phyloP scores from a whole-genome alignment of 345 rosid species.

The Hibiscus trionum region DNA sequence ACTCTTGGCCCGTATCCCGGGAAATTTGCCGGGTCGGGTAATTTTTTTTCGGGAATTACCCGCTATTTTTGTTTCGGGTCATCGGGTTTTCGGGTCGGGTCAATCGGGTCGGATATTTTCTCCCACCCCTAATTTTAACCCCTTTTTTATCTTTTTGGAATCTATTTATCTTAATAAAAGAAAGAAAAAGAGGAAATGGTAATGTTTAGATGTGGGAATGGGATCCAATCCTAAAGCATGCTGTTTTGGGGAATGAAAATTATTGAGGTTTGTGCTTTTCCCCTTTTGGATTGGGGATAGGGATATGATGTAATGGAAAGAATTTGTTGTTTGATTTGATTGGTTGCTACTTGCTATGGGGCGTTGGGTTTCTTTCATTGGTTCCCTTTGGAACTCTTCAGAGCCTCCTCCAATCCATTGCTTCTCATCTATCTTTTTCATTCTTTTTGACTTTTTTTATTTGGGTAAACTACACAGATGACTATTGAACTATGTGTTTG shows the following conservation, averaged over 20 bases:
- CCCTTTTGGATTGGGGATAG: slow-evolving; percentile 20
- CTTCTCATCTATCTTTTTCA: neutral
- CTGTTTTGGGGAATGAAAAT: slow-evolving; percentile 21
- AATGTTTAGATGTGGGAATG: neutral
- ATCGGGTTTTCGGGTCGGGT: no score
- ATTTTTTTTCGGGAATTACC: no score
- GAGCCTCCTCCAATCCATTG: neutral
- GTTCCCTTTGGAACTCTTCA: neutral
- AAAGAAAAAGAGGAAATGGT: neutral
- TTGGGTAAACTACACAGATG: no score
- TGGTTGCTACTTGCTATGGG: neutral
- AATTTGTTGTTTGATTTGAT: neutral
- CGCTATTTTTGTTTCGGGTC: no score
- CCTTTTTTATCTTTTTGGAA: neutral
- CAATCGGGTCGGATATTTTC: no score
- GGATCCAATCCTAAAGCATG: neutral
- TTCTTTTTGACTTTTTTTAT: neutral
- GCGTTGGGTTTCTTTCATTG: neutral
- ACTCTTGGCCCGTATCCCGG: no score
- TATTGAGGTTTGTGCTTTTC: neutral
- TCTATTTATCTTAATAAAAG: neutral
- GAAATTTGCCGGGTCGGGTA: no score
- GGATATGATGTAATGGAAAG: neutral
- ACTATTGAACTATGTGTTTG: no score
- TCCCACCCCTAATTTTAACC: no score